Conservation (phyloP, 495 filamentous ascomycete species). For the Amphirosellinia nigrospora region DNA sequence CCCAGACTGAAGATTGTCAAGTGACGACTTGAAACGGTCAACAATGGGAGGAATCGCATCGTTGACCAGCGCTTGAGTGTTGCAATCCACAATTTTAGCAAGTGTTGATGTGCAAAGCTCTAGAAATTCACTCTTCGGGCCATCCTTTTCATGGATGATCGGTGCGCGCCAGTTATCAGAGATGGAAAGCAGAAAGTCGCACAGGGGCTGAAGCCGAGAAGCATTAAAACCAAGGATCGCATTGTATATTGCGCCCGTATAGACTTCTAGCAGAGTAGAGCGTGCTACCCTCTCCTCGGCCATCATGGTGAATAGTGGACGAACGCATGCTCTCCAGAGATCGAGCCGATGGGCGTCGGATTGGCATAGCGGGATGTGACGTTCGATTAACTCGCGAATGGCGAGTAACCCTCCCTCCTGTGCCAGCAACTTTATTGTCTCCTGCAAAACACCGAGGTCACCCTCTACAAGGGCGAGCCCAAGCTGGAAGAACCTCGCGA, state of each 20-base stretch:
- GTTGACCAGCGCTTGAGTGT: constrained; percentile 32
- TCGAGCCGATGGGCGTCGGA: constrained; percentile 8
- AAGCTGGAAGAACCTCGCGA: constrained; percentile 23
- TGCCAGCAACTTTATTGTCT: constrained; percentile 23
- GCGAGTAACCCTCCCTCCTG: constrained; percentile 17
- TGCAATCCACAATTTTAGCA: constrained; percentile 36
- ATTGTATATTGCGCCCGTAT: constrained; percentile 27
- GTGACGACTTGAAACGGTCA: constrained; percentile 14
- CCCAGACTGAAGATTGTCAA: constrained; percentile 14
- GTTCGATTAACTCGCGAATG: constrained; percentile 27
- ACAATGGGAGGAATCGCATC: constrained; percentile 26
- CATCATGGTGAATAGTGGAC: constrained; percentile 28
- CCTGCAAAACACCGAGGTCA: constrained; percentile 20
- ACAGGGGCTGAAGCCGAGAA: constrained; percentile 22
- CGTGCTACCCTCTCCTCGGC: constrained; percentile 24
- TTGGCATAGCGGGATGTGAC: constrained; percentile 8
- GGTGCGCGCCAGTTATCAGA: not conserved
- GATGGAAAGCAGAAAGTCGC: constrained; percentile 27
- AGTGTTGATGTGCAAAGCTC: constrained; percentile 36
- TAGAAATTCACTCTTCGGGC: constrained; percentile 22
- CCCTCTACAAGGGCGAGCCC: constrained; percentile 23
- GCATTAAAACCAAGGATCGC: constrained; percentile 24
- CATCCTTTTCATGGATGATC: constrained; percentile 8
- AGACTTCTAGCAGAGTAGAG: constrained; percentile 27
- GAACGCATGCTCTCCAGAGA: constrained; percentile 25